Evolutionary conservation across 176 grass and related monocot species (phyloP).

Genomic region (Ensete glaucum): DNA sequence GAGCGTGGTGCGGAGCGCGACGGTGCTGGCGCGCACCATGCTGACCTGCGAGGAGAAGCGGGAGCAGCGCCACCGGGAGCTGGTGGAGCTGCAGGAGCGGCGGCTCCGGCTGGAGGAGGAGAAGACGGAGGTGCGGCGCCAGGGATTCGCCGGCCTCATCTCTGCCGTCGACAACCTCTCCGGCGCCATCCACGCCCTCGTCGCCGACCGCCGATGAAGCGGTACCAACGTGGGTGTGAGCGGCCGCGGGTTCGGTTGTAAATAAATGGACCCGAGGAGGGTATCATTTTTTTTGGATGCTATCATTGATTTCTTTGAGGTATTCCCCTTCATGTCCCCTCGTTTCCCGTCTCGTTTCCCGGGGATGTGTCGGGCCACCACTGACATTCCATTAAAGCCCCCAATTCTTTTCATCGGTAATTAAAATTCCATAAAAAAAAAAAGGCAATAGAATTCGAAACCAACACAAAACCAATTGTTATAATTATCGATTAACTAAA

Average conservation of each 20-base stretch:
- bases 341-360: not conserved
- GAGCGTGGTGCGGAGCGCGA: constrained; percentile 85
- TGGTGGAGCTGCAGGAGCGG: constrained; percentile 83
- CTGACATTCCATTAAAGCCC: too few relatives aligned
- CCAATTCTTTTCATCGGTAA: too few relatives aligned
- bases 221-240: not conserved
- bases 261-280: constrained; percentile 10
- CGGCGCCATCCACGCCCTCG: constrained; percentile 76
- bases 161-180: constrained; percentile 87
- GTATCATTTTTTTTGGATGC: constrained; percentile 1
- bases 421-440: not conserved
- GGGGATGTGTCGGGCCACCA: not conserved
- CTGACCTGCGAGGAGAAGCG: constrained; percentile 91
- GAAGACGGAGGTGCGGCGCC: constrained; percentile 71
- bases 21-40: constrained; percentile 71
- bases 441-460: too few relatives aligned
- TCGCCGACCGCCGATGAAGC: constrained; percentile 48
- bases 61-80: constrained; percentile 76
- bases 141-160: constrained; percentile 72
- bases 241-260: not conserved
- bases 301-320: constrained; percentile 11
- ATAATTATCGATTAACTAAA: not conserved
- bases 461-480: too few relatives aligned
- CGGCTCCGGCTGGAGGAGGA: constrained; percentile 73
- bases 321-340: not conserved